Base-by-base conservation (phyloP, 2,329 filamentous ascomycete species). In the Sclerotinia minor region DNA sequence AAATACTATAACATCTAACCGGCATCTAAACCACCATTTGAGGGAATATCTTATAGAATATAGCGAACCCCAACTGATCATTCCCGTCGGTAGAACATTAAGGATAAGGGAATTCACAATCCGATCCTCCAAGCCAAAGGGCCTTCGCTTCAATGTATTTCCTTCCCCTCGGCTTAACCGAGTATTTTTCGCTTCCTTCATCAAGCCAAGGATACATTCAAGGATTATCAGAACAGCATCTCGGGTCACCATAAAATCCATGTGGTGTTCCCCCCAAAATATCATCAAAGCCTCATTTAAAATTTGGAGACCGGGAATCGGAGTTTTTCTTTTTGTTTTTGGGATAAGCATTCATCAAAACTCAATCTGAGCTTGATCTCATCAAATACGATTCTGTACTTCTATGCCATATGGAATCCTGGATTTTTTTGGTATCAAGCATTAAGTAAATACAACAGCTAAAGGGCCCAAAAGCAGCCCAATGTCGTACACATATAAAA, bases 211-310 rank as follows among this genome's bases (percentile, higher is more conserved):
- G 13, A 21, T 41, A n/a, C 35, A 41, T 57, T 44, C n/a, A 26
- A 58, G 54, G n/a, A 57, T 41, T 15, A 38, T 41, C 35, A 35
- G 35, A n/a, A 57, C n/a, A 35, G 54, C 24, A 41, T 19, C 3
- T 26, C 54, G 35, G 54, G 54, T 13, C 35, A 26, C 35, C 32
- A 24, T 47, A 9, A 35, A 47, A 60, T 60, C 11, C 58, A 60
- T 60, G 44, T 49, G 19, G 44, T 60, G 29, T 29, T 35, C 35
- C 58, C 58, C 29, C 44, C 58, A 19, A 50, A 35, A 60, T 41
- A 60, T 60, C 19, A 21, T 49, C 57, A 60, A 60, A 60, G 13
- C 47, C 21, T 49, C 58, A 49, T 47, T 5, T 49, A n/a, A 60
- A 47, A 24, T 41, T 24, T 24, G 44, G 21, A 35, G 29, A 32